Evolutionary conservation across 2,329 filamentous ascomycete species (phyloP), one percentile per base, ranked within the genome.

Genomic region (Emmonsiellopsis sp.): DNA sequence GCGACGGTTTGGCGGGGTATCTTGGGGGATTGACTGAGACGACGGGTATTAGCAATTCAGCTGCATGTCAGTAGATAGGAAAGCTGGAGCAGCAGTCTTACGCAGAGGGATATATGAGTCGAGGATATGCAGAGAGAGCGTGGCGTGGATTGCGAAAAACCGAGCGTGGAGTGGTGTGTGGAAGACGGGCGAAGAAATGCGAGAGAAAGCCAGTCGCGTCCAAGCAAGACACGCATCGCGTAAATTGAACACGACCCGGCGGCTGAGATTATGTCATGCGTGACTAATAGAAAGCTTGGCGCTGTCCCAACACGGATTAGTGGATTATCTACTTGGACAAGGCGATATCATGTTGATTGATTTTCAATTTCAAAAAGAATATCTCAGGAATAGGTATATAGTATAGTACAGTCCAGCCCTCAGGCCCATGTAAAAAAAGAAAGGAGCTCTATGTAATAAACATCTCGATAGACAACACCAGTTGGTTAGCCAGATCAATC

Each of bases 141-240:
- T 49, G 46, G n/a, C 10, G 16, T n/a, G 9, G 16, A 42, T n/a
- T n/a, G 40, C n/a, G 40, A 26, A 26, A 26, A 26, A 26, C 20
- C 20, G 40, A 15, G 20, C 4, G 31, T 49, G 20, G 11, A 7
- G 20, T 31, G 40, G 11, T 30, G 35, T 9, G 35, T 15, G 9
- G 20, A n/a, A 49, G 35, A 38, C 40, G 47, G 15, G 9, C 32
- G 34, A 37, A 49, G 20, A 7, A 32, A n/a, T 49, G 34, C n/a
- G 46, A 26, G 13, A 38, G 46, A 38, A 31, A 38, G 47, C 20
- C 35, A 34, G 47, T 40, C 47, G 47, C 47, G 47, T 49, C 34
- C 35, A 49, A 49, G 46, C 35, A 38, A 26, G 46, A 49, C 47
- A 40, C 47, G 47, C n/a, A 49, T 41, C 47, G 47, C 47, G 47